Evolutionary conservation across 208 protist genomes (phyloP), one percentile per base, ranked within the genome.

Genomic region (Wallacemonas sp.): DNA sequence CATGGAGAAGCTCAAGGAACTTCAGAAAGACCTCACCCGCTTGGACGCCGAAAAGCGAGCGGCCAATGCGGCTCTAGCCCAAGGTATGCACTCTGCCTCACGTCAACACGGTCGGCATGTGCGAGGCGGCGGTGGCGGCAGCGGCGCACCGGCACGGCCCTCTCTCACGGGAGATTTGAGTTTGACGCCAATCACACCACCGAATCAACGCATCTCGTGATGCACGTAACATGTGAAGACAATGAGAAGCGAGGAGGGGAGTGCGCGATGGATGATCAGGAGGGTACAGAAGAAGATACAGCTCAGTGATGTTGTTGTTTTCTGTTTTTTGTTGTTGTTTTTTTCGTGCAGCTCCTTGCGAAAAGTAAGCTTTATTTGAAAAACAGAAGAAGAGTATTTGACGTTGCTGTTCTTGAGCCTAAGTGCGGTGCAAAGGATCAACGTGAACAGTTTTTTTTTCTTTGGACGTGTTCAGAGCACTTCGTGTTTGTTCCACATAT

Each of bases 21-120:
- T 94, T 4, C 62, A 83, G 60, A 69, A 77, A 49, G 88, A 79
- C 11, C 72, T 94, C 24, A 67, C 73, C 46, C 70, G 76, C 69
- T 69, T 80, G 9, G 80, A 91, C 55, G 70, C 70, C 47, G 82
- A 90, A 62, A 80, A 85, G 38, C 71, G 70, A n/a, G 75, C 74
- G 46, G 86, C 80, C 14, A 70, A 77, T 21, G 72, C 77, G 36
- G 80, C 82, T 1, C 77, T 93, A 28, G 71, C 78, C 11, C 82
- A 91, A 30, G 85, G 81, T n/a, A 66, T 80, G 38, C 67, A 59
- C 8, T 53, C 65, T 0, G 75, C 75, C 5, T 68, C 67, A 22
- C 44, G 56, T 4, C 45, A 31, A 14, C 24, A 11, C 17, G 14
- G 12, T 17, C 46, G 39, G 17, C 45, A 14, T 26, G 33, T 14